Conservation (phyloP, 2,329 filamentous ascomycete genomes). For the Calonectria leucothoes region DNA sequence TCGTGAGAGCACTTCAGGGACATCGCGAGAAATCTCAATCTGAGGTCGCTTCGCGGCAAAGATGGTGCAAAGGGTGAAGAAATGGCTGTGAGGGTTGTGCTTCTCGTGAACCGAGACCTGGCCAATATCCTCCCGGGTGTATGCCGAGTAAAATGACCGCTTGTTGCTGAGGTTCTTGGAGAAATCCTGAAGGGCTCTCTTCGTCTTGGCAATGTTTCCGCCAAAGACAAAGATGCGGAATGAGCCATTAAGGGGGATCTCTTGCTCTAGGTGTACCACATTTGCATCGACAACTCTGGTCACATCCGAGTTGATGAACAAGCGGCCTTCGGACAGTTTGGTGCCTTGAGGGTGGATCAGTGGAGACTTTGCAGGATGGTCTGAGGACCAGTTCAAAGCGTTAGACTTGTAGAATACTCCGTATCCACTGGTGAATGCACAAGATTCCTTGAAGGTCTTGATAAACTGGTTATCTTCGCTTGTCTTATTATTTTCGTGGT, state of each 20-base stretch:
- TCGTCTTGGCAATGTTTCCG: conserved; percentile 72
- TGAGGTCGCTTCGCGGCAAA: conserved; percentile 74
- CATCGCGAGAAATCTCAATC: conserved; percentile 78
- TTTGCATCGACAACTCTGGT: conserved; percentile 91
- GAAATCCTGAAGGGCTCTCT: conserved; percentile 76
- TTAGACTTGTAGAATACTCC: conserved; percentile 89
- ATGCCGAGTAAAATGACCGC: conserved; percentile 78
- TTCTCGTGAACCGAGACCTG: conserved; percentile 80
- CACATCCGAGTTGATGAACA: conserved; percentile 83
- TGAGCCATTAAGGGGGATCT: conserved; percentile 87
- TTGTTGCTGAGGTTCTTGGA: conserved; percentile 72
- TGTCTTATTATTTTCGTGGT: conserved; percentile 38
- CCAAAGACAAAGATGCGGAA: conserved; percentile 90
- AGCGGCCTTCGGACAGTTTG: conserved; percentile 78
- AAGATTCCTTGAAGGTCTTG: conserved; percentile 89
- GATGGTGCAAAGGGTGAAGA: conserved; percentile 84
- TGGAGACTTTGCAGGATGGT: conserved; percentile 77
- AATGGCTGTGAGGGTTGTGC: conserved; percentile 85
- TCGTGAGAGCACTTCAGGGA: conserved; percentile 77
- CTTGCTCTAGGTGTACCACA: conserved; percentile 89
- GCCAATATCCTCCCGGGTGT: conserved; percentile 70
- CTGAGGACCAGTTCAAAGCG: conserved; percentile 82
- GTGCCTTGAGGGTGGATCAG: conserved; percentile 75
- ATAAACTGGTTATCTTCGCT: conserved; percentile 82
- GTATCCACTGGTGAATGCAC: conserved; percentile 93